phyloP scores from a whole-genome alignment of 2,329 filamentous ascomycete species.

The Xylariomycetidae sp. region DNA sequence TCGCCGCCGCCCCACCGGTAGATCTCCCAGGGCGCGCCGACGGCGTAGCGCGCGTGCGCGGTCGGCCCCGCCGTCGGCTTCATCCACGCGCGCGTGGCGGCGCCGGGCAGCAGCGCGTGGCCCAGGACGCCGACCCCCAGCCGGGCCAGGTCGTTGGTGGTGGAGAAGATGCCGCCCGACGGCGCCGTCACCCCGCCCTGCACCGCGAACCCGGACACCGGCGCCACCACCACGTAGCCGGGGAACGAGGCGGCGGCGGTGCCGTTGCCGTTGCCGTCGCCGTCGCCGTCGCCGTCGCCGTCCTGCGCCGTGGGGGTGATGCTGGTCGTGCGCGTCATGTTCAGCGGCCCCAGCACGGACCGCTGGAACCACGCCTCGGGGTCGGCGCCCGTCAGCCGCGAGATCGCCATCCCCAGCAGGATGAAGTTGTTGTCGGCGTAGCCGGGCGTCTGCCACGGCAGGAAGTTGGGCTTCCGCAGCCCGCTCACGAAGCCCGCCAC shows the following conservation, averaged over 20 bases:
- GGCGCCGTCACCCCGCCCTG: constrained; percentile 13
- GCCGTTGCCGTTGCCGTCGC: no score
- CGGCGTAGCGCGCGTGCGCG: constrained; percentile 24
- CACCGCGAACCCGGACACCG: constrained; percentile 4
- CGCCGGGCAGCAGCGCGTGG: constrained; percentile 26
- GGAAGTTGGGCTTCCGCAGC: constrained; percentile 18
- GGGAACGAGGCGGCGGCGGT: constrained; percentile 11
- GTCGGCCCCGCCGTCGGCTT: constrained; percentile 34
- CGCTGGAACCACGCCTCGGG: constrained; percentile 13
- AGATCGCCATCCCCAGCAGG: constrained; percentile 18
- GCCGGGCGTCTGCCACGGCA: constrained; percentile 16
- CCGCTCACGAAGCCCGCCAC: constrained; percentile 18
- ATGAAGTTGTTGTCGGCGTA: constrained; percentile 22
- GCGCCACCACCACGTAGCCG: constrained; percentile 14
- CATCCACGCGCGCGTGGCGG: constrained; percentile 33
- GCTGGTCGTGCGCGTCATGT: constrained; percentile 13
- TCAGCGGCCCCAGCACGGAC: constrained; percentile 15
- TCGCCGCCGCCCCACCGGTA: constrained; percentile 25
- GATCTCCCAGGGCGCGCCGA: constrained; percentile 34
- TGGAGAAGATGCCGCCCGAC: constrained; percentile 28
- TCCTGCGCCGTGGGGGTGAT: constrained; percentile 11
- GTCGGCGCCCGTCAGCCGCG: constrained; percentile 11
- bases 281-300: no score
- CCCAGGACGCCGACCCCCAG: constrained; percentile 33
- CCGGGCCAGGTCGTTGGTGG: constrained; percentile 28